Evolutionary conservation across 495 filamentous ascomycete genomes (phyloP).

Genomic region (Xylaria sp.): DNA sequence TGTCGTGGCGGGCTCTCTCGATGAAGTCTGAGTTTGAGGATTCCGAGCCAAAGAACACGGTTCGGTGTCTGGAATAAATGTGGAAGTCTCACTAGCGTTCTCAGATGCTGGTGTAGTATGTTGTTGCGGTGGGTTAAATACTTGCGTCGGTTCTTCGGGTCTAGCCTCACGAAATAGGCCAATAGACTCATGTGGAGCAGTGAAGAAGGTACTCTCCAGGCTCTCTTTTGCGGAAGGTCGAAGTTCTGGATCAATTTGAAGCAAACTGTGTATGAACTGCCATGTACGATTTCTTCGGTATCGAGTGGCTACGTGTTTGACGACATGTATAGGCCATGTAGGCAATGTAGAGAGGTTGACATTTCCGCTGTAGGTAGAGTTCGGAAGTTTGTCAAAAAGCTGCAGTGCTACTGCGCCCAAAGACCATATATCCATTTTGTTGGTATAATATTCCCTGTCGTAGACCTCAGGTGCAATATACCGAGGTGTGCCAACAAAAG

Average conservation of each 20-base stretch:
- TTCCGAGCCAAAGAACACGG: too few relatives aligned
- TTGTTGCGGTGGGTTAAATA: neutral
- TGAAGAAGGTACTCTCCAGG: neutral
- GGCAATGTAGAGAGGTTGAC: too few relatives aligned
- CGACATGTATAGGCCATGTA: neutral
- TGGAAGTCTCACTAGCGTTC: neutral
- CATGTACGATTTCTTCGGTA: neutral
- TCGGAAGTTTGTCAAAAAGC: neutral
- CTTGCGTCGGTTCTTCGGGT: neutral
- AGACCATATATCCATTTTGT: conserved; percentile 13
- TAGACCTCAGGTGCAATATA: neutral
- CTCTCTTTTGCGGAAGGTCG: neutral
- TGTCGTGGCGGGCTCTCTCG: neutral
- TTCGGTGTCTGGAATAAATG: too few relatives aligned
- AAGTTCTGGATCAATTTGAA: neutral
- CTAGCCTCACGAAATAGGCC: neutral
- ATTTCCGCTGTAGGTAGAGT: neutral
- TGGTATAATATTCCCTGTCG: neutral
- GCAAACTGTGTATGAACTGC: neutral
- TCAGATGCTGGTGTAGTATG: neutral
- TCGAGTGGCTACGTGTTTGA: neutral
- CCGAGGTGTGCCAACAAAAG: neutral
- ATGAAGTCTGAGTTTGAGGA: neutral
- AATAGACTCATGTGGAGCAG: neutral
- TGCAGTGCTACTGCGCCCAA: neutral